These are phyloP conservation scores for Eucalyptus decipiens DNA, from an alignment of 345 rosid genomes.

Conservation along the genomic window DNA sequence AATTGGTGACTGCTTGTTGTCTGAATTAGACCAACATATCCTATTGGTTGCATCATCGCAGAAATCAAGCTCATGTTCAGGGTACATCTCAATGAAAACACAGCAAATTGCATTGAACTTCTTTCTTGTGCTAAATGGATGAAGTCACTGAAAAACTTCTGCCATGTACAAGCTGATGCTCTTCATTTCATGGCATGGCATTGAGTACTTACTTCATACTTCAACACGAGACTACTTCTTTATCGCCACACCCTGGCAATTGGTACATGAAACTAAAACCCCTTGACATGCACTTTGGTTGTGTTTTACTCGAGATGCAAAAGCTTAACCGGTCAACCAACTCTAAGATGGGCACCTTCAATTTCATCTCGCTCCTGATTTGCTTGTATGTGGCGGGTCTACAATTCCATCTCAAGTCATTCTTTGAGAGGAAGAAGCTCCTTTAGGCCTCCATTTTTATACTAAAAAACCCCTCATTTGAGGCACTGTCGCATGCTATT, in stretches of 20 bases:
- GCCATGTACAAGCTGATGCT: not conserved
- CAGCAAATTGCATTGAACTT: not conserved
- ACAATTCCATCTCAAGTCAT: constrained; percentile 67
- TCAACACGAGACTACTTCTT: not conserved
- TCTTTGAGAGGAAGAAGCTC: constrained; percentile 83
- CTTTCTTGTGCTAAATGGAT: not conserved
- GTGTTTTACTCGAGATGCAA: constrained; percentile 52
- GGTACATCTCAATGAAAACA: not conserved
- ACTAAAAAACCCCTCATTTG: not conserved
- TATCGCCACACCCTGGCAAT: not conserved
- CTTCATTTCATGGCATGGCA: not conserved
- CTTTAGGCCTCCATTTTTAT: constrained; percentile 7
- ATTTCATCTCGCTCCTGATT: constrained; percentile 42
- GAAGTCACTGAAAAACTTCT: not conserved
- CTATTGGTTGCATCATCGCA: not conserved
- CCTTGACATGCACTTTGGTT: not conserved
- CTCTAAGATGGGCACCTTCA: constrained; percentile 45
- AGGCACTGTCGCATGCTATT: not conserved
- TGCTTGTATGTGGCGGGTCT: constrained; percentile 66
- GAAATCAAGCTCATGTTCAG: not conserved
- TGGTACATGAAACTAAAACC: not conserved
- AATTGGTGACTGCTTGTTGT: not conserved
- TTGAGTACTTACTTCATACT: not conserved
- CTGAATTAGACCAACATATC: not conserved
- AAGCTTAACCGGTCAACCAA: constrained; percentile 51